Conservation (phyloP, 1,284 basidiomycete genomes). For the Trichosporon coremiiforme region DNA sequence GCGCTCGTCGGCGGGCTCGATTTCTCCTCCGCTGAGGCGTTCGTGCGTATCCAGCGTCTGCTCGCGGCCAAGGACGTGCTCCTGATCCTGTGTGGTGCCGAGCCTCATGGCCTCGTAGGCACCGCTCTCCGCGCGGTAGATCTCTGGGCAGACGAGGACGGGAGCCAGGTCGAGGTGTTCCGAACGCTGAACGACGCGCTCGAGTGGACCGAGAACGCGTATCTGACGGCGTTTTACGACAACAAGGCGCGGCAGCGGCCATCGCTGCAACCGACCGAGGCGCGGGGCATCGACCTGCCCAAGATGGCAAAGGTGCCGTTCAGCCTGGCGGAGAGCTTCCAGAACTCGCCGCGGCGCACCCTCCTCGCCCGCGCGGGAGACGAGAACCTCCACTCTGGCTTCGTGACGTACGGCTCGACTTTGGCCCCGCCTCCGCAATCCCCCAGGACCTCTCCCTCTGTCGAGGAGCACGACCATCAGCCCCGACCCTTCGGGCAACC, state of each 20-base stretch:
- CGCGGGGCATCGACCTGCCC: constrained; percentile 47
- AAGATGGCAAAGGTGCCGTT: constrained; percentile 52
- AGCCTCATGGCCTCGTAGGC: constrained; percentile 65
- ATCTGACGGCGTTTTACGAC: constrained; percentile 62
- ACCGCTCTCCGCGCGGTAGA: constrained; percentile 72
- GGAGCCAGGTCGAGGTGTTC: constrained; percentile 77
- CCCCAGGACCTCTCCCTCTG: background rate
- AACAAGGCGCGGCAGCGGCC: constrained; percentile 38
- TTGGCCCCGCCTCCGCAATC: background rate
- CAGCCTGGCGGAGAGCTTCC: constrained; percentile 63
- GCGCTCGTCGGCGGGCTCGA: constrained; percentile 85
- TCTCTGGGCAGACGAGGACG: constrained; percentile 67
- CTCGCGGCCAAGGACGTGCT: constrained; percentile 74
- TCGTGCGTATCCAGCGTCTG: constrained; percentile 85
- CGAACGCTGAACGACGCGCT: constrained; percentile 83
- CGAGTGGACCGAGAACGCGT: constrained; percentile 92
- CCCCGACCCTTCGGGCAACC: constrained; percentile 49
- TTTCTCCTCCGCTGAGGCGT: constrained; percentile 92
- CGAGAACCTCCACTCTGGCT: constrained; percentile 44
- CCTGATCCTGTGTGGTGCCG: constrained; percentile 85
- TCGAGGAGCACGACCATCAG: constrained; percentile 19
- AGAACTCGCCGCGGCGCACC: constrained; percentile 71
- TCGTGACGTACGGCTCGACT: constrained; percentile 15
- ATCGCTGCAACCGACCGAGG: constrained; percentile 19
- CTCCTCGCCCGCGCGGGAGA: constrained; percentile 78